phyloP scores from a whole-genome alignment of 176 grass and related monocot genomes.

The Poa pratensis region DNA sequence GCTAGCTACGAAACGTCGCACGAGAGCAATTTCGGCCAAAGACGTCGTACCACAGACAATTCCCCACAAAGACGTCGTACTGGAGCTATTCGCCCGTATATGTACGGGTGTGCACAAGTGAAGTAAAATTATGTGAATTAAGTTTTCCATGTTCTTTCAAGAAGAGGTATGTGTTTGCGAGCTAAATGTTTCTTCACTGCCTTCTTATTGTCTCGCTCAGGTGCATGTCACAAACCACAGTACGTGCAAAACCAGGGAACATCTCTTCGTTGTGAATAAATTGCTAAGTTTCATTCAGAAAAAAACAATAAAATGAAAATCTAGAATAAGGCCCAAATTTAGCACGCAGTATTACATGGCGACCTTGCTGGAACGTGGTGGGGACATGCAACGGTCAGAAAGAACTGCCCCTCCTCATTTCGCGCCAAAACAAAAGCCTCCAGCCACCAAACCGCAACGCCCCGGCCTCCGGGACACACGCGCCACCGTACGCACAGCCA shows the following conservation, averaged over 20 bases:
- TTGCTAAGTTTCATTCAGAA: neutral
- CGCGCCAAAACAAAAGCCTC: conserved; percentile 34
- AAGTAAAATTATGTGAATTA: neutral
- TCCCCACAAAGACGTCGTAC: too few species aligned
- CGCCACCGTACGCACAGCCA: neutral
- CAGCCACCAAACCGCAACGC: conserved; percentile 26
- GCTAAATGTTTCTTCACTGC: neutral
- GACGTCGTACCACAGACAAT: too few species aligned
- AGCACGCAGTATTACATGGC: neutral
- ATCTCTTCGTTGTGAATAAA: too few species aligned
- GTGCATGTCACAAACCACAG: too few species aligned
- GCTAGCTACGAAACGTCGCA: too few species aligned
- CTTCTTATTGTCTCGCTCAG: too few species aligned
- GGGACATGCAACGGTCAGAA: neutral
- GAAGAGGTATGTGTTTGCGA: neutral
- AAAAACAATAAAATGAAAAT: neutral
- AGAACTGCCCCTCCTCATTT: neutral
- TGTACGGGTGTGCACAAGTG: neutral
- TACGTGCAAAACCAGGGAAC: too few species aligned
- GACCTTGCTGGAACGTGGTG: conserved; percentile 4
- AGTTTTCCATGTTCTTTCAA: neutral
- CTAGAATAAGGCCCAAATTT: neutral
- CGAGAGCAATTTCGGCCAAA: too few species aligned
- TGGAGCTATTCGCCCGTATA: too few species aligned
- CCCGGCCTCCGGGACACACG: conserved; percentile 12